phyloP scores from a whole-genome alignment of 2,329 filamentous ascomycete genomes.

The Escovopsis sp. region DNA sequence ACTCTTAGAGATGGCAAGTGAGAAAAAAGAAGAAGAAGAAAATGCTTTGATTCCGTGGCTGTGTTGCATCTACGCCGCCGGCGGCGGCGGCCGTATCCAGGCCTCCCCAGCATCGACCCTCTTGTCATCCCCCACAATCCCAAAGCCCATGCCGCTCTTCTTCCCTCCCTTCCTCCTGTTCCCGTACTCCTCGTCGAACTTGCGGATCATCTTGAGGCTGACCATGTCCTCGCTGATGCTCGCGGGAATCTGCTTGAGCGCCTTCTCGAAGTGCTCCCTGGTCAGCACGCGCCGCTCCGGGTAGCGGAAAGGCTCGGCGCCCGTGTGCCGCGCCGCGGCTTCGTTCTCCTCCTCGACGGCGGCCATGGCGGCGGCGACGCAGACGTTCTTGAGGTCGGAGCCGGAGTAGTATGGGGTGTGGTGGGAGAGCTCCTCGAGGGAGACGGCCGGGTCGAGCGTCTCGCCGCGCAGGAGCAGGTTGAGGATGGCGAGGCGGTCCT shows the following conservation, averaged over 20 bases:
- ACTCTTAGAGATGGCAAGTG: neutral
- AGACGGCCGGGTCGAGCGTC: constrained; percentile 43
- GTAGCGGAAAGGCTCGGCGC: constrained; percentile 39
- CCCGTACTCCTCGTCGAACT: constrained; percentile 92
- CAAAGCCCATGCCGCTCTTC: constrained; percentile 44
- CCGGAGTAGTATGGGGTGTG: constrained; percentile 67
- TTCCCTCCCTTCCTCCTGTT: constrained; percentile 57
- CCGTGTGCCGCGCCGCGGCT: constrained; percentile 21
- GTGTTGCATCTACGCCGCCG: neutral
- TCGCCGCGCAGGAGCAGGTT: constrained; percentile 58
- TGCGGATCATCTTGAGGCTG: constrained; percentile 69
- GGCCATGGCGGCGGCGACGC: constrained; percentile 64
- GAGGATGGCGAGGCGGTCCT: constrained; percentile 54
- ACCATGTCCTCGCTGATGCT: constrained; percentile 92
- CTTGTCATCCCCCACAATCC: constrained; percentile 24
- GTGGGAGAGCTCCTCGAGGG: constrained; percentile 46
- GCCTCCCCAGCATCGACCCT: constrained; percentile 28
- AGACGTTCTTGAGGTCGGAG: constrained; percentile 71
- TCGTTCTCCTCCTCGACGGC: constrained; percentile 60
- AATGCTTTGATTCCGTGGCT: neutral
- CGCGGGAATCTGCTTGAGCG: constrained; percentile 75
- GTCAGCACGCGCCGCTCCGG: constrained; percentile 43
- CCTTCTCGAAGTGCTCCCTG: constrained; percentile 65
- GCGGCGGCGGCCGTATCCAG: constrained; percentile 21
- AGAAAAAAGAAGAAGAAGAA: neutral